Evolutionary conservation across 805 yeast genomes (phyloP), one percentile per base, ranked within the genome.

Genomic region (Starmerella geochares): DNA sequence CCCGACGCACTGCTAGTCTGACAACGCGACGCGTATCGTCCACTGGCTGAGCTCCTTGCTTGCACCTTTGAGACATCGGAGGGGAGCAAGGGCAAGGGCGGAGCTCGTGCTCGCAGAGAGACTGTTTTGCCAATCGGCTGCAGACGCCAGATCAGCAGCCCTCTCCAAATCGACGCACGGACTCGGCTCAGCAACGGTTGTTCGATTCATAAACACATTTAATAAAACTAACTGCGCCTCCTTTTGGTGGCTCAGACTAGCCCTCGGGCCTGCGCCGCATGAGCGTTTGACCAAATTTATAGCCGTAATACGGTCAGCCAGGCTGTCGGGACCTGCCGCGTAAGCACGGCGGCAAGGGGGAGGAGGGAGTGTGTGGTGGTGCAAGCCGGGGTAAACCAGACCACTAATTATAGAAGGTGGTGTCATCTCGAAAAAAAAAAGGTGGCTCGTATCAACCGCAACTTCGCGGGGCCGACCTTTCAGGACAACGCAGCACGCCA

Each of bases 321-420:
- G 11, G 19, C 19, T 14, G 42, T n/a, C 42, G 29, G 42, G 31
- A 17, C 42, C 42, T 16, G 29, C 42, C 29, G 21, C 29, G 42
- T 38, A 38, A 38, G 42, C 42, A 38, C 29, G 42, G 42, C 42
- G 42, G 42, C 42, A 38, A 24, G 42, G 40, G 40, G 40, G 42
- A 28, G 23, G 14, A 29, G 40, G 40, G 40, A 10, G 35, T 10
- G 10, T 11, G 21, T 19, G 29, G 32, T 38, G 19, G 42, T 38
- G 29, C 42, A 24, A 38, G 42, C 29, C 42, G 20, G 42, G 28
- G 28, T 36, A 36, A 24, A 38, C 14, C n/a, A 13, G 20, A 23
- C 42, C 42, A 23, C 42, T 38, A 38, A 38, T 38, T 38, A 38
- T 38, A 38, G 42, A 38, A 24, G 29, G 29, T 21, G 40, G 27